A percentile compares a stretch with the other conserved stretches of the same genome.
phyloP scores from a whole-genome alignment of 768 basidiomycete genomes.

The Termitomyces sp. region DNA sequence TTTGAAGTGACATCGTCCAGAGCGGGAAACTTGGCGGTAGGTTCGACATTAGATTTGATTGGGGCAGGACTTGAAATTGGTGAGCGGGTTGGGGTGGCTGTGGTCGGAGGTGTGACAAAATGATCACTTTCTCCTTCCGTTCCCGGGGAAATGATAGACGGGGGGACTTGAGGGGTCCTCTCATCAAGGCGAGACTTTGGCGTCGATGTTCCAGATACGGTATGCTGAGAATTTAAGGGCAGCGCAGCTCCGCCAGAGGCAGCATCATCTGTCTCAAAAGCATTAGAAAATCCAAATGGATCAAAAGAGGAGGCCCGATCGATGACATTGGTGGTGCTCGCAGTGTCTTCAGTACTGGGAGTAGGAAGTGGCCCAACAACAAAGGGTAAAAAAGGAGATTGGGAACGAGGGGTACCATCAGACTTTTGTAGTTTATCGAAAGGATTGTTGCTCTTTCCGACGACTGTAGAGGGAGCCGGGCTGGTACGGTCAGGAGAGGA shows the following conservation, averaged over 20 bases:
- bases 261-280: constrained; percentile 17
- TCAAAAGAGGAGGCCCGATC: constrained; percentile 28
- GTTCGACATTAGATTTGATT: constrained; percentile 9
- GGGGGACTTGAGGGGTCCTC: constrained; percentile 2
- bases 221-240: background rate
- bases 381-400: constrained; percentile 59
- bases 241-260: background rate
- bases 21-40: constrained; percentile 22
- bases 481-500: constrained; percentile 58
- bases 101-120: constrained; percentile 58
- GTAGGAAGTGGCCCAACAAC: constrained; percentile 27
- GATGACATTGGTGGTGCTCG: constrained; percentile 2
- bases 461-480: constrained; percentile 35
- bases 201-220: constrained; percentile 3
- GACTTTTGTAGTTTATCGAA: constrained; percentile 69
- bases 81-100: constrained; percentile 21
- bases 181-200: constrained; percentile 16
- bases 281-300: constrained; percentile 48
- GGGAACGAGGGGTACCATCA: constrained; percentile 41
- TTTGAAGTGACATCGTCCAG: constrained; percentile 31
- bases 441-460: constrained; percentile 82
- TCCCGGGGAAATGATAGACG: constrained; percentile 12
- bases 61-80: constrained; percentile 13
- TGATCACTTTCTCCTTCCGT: constrained; percentile 42
- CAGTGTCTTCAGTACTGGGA: constrained; percentile 13